These are phyloP conservation scores for Diaporthe citrichinensis DNA, from an alignment of 2,329 filamentous ascomycete genomes.

Conservation along the genomic window DNA sequence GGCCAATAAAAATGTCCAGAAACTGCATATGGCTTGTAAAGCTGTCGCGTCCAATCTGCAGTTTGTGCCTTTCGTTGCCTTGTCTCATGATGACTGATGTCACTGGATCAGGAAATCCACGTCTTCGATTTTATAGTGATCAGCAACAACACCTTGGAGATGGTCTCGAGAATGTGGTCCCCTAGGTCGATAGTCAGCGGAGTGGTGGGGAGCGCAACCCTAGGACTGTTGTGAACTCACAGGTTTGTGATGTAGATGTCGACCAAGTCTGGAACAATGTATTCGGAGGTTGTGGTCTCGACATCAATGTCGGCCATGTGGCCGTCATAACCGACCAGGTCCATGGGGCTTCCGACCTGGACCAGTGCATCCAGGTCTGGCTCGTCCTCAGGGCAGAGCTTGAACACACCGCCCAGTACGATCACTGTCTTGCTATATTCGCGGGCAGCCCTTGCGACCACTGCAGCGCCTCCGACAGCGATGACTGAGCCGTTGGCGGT, in stretches of 20 bases:
- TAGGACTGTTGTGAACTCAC: constrained; percentile 60
- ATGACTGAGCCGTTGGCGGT: constrained; percentile 90
- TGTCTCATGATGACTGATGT: constrained; percentile 45
- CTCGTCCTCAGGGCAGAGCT: constrained; percentile 90
- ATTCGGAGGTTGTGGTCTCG: constrained; percentile 85
- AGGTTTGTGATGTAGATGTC: constrained; percentile 90
- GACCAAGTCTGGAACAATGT: constrained; percentile 81
- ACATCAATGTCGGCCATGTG: constrained; percentile 84
- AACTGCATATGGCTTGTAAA: not conserved
- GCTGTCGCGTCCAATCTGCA: constrained; percentile 18
- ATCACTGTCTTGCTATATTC: constrained; percentile 88
- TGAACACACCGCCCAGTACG: constrained; percentile 92
- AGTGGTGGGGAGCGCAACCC: not conserved
- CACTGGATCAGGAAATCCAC: constrained; percentile 70
- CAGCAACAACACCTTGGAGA: constrained; percentile 48
- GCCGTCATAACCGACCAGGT: constrained; percentile 84
- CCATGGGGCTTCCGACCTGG: constrained; percentile 87
- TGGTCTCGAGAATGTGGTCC: constrained; percentile 52
- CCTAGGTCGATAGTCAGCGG: constrained; percentile 40
- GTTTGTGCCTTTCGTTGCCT: not conserved
- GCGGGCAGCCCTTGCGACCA: constrained; percentile 87
- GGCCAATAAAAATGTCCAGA: constrained; percentile 13
- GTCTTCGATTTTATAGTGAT: constrained; percentile 66
- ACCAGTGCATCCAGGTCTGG: constrained; percentile 86
- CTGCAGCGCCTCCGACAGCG: constrained; percentile 84